Evolutionary conservation across 2,329 filamentous ascomycete genomes (phyloP).

Genomic region (Trichoderma asperellum): DNA sequence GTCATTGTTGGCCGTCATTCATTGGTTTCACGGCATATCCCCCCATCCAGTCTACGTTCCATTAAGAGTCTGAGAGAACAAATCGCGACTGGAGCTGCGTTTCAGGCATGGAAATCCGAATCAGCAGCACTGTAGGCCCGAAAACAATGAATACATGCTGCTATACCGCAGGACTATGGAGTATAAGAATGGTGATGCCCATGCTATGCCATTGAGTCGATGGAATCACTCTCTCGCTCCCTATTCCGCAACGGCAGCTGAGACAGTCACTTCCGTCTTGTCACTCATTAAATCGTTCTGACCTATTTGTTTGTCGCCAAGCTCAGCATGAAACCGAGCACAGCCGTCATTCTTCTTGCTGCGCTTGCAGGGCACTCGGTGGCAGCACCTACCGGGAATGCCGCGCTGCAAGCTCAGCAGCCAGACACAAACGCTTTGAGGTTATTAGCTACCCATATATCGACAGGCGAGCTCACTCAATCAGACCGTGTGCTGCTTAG

Average conservation of each 20-base stretch:
- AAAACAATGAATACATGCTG: not conserved
- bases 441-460: not conserved
- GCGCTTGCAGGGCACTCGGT: constrained; percentile 2
- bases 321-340: constrained; percentile 1
- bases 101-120: constrained; percentile 3
- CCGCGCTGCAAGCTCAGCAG: not conserved
- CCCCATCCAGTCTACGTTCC: not conserved
- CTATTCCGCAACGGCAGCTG: not conserved
- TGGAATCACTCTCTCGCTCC: not conserved
- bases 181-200: constrained; percentile 9
- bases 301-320: not conserved
- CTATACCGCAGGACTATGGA: not conserved
- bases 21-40: not conserved
- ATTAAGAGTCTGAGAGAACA: not conserved
- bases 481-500: not conserved
- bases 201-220: not conserved
- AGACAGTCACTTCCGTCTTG: not conserved
- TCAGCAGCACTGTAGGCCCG: not conserved
- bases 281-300: not conserved
- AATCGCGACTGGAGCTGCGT: not conserved
- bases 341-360: not conserved
- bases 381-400: not conserved
- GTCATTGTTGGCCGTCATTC: not conserved
- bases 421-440: not conserved
- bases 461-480: constrained; percentile 1